phyloP scores from a whole-genome alignment of 176 grass and related monocot species.

The Musa beccarii region DNA sequence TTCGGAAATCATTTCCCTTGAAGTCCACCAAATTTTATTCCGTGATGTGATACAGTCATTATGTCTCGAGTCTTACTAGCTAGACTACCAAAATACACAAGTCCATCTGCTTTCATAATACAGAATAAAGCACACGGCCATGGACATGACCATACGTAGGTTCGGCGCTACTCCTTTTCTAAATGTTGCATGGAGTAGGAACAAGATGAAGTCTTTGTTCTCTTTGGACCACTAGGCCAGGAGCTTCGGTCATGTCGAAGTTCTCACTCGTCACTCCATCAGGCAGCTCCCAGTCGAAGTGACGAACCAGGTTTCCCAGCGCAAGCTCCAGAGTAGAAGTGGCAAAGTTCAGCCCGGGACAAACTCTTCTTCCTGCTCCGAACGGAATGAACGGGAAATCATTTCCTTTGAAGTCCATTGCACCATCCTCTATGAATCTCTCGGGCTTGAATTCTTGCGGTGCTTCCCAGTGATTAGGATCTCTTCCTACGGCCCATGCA shows the following conservation, averaged over 20 bases:
- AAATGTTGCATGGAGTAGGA: not conserved
- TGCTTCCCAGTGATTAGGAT: slow-evolving; percentile 29
- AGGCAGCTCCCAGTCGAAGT: too few relatives aligned
- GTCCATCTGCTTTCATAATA: too few relatives aligned
- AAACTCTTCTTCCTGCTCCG: slow-evolving; percentile 43
- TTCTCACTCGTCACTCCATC: not conserved
- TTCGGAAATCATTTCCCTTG: too few relatives aligned
- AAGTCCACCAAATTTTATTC: too few relatives aligned
- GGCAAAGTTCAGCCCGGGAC: slow-evolving; percentile 35
- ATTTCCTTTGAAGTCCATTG: slow-evolving; percentile 20
- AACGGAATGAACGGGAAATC: slow-evolving; percentile 51
- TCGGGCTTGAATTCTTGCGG: slow-evolving; percentile 41
- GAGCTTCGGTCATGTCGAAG: slow-evolving; percentile 30
- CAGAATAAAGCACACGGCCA: too few relatives aligned
- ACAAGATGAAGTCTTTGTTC: not conserved
- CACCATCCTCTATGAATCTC: slow-evolving; percentile 13
- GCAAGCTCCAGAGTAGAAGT: slow-evolving; percentile 18
- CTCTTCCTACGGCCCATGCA: slow-evolving; percentile 37
- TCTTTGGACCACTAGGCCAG: not conserved
- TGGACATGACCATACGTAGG: too few relatives aligned
- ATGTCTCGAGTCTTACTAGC: too few relatives aligned
- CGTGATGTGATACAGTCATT: too few relatives aligned
- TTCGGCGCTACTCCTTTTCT: not conserved
- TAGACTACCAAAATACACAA: too few relatives aligned
- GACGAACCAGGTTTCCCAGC: too few relatives aligned